Evolutionary conservation across 768 basidiomycete species (phyloP), one percentile per base, ranked within the genome.

Genomic region (Lentinus tigrinus): DNA sequence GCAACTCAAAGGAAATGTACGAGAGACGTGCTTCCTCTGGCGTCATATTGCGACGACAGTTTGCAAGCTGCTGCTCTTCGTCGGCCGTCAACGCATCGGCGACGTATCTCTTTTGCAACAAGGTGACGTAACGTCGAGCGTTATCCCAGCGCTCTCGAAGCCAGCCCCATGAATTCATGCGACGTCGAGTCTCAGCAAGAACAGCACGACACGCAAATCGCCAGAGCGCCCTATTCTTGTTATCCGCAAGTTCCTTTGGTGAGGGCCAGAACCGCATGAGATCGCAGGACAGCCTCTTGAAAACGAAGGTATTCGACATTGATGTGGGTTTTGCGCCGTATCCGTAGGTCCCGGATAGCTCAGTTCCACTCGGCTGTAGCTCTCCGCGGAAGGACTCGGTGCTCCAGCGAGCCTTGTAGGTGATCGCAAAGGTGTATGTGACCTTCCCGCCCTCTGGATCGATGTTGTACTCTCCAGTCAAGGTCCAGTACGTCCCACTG

Each of bases 101-200:
- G 9, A 8, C 39, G n/a, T n/a, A n/a, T 16, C 14, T 19, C 19
- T 19, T 19, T 6, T 65, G 64, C 43, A 63, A 66, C 21, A 70
- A 64, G 19, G 69, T 62, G 39, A 73, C 57, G 54, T 71, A 70
- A 3, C 54, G 58, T 16, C 65, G 64, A 10, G 71, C 63, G 11
- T 60, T 58, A 11, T 65, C 60, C 4, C 67, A 58, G 10, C 74
- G 63, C 47, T 68, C 48, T 47, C 63, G 57, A 63, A 74, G 72
- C 60, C 65, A 72, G 1, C 60, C 38, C 72, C 71, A 72, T 1
- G 71, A 66, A 65, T n/a, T n/a, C n/a, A n/a, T 69, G 73, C 3
- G 40, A 19, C 19, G 51, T 26, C 58, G 63, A 11, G 66, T 62
- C 5, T 64, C 34, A 48, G 65, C 48, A 42, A 54, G 27, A 17